phyloP scores from a whole-genome alignment of 2,329 filamentous ascomycete species.

The Pseudogymnoascus verrucosus region DNA sequence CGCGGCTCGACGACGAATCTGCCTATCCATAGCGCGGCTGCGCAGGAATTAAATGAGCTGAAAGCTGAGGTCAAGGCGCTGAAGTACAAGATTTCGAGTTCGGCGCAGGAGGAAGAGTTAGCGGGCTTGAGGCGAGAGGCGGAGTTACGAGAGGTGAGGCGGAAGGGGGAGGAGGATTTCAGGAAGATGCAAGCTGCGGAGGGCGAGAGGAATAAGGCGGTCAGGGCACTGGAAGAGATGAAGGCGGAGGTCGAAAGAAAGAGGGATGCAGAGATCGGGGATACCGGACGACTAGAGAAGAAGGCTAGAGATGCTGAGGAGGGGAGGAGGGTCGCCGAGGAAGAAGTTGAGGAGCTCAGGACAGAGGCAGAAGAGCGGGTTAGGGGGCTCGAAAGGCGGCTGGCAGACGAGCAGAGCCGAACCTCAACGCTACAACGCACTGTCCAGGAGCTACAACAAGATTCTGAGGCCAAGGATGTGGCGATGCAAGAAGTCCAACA shows the following conservation, averaged over 20 bases:
- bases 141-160: conserved; percentile 71
- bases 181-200: conserved; percentile 56
- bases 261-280: conserved; percentile 41
- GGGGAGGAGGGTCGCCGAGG: conserved; percentile 63
- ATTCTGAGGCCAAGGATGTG: conserved; percentile 31
- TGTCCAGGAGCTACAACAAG: conserved; percentile 40
- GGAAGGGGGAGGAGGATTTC: conserved; percentile 79
- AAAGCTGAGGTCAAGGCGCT: conserved; percentile 84
- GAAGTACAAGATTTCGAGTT: conserved; percentile 77
- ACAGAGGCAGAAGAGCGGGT: conserved; percentile 61
- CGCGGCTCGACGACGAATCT: conserved; percentile 43
- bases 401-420: conserved; percentile 53
- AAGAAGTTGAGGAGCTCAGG: conserved; percentile 69
- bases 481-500: conserved; percentile 27
- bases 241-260: conserved; percentile 45
- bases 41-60: conserved; percentile 59
- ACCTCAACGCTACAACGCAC: conserved; percentile 50
- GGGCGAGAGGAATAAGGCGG: conserved; percentile 41
- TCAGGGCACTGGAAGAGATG: conserved; percentile 42
- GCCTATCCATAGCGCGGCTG: conserved; percentile 20
- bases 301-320: conserved; percentile 64
- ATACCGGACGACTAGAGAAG: conserved; percentile 59
- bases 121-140: conserved; percentile 69
- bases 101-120: conserved; percentile 83
- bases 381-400: conserved; percentile 51